Evolutionary conservation across 2,329 filamentous ascomycete species (phyloP), one percentile per base, ranked within the genome.

Genomic region (Colletotrichum sp.): DNA sequence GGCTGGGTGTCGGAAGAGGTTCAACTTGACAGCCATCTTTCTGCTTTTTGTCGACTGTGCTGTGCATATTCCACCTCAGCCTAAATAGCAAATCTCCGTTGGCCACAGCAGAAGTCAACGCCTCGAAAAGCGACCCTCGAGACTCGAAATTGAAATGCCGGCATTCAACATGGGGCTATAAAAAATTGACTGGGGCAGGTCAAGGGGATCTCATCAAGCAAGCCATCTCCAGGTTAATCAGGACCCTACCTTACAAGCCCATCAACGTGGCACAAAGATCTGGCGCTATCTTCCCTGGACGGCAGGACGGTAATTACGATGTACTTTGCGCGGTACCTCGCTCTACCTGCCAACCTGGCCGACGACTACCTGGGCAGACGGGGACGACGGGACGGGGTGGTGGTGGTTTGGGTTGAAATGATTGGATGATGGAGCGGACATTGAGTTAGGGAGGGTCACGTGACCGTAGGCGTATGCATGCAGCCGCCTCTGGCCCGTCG

Each of bases 401-500:
- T 24, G 24, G 32, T 64, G 61, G 32, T 21, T 48, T 67, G 36
- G 63, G n/a, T 56, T 16, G 32, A 52, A 32, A 43, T 52, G 67
- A 74, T 74, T 74, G 71, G 71, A 74, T 36, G 36, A 38, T 64
- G 34, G 59, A 18, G 32, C 24, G 38, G 55, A 71, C 67, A 74
- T 75, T 64, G 38, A 61, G 34, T 74, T 69, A 69, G 71, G 32
- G 58, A 43, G 59, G 12, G 13, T 75, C 73, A 76, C 74, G 74
- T 76, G 74, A 76, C 12, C 13, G 7, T 9, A 52, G n/a, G 52
- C 58, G 34, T 43, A 76, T 76, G 74, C 74, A 76, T 74, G 74
- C 74, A 76, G 59, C 74, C 74, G 72, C n/a, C 52, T 72, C 16
- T 74, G 71, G 38, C 68, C 72, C 72, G 74, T 74, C 70, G 71